These are phyloP conservation scores for Talaromyces liani DNA, from an alignment of 495 filamentous ascomycete genomes.

Conservation along the genomic window DNA sequence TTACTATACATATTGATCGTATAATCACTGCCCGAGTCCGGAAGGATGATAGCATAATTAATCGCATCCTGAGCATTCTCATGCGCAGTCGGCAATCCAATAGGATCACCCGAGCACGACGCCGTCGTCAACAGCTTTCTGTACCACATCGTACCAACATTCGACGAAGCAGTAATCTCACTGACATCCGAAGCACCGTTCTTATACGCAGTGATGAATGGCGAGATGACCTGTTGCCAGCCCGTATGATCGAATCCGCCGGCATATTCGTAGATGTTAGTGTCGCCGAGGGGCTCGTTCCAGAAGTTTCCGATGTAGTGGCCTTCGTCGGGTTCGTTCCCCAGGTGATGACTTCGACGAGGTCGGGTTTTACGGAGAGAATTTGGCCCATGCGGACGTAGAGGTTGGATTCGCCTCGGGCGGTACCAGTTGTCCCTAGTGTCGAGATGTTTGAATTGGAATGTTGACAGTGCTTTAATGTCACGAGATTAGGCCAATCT, in stretches of 20 bases:
- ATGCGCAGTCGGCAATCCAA: background rate
- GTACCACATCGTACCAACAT: conserved; percentile 15
- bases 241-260: conserved; percentile 22
- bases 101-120: conserved; percentile 7
- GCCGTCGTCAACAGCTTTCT: conserved; percentile 11
- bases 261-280: conserved; percentile 17
- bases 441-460: conserved; percentile 37
- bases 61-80: conserved; percentile 11
- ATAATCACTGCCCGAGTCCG: conserved; percentile 1
- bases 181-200: conserved; percentile 12
- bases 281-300: conserved; percentile 2
- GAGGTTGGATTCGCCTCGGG: conserved; percentile 30
- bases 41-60: conserved; percentile 13
- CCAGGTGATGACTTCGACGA: conserved; percentile 26
- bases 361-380: conserved; percentile 16
- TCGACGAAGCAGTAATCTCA: background rate
- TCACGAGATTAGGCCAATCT: too few species aligned
- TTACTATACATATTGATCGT: conserved; percentile 11
- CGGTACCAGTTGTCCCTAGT: conserved; percentile 32
- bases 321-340: conserved; percentile 37
- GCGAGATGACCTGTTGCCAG: conserved; percentile 22
- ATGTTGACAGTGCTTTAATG: conserved; percentile 20
- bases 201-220: conserved; percentile 31
- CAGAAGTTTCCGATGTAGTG: conserved; percentile 39
- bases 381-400: conserved; percentile 21